A percentile compares a stretch with the other conserved stretches of the same genome.
Conservation (phyloP, 2,329 filamentous ascomycete genomes). For the Amylocarpus encephaloides region DNA sequence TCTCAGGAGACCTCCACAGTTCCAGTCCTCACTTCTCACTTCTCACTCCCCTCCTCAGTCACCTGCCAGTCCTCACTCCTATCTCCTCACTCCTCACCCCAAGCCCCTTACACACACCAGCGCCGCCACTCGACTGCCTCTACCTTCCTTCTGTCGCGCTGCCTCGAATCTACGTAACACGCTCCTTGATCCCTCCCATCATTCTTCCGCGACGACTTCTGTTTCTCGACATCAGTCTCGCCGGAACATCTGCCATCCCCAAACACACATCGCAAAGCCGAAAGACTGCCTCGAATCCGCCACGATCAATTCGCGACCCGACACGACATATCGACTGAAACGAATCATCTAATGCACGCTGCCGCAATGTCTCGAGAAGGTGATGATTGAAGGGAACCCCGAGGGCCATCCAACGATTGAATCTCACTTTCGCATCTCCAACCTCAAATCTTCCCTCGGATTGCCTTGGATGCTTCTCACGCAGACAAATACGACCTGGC, state of each 20-base stretch:
- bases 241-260: neutral
- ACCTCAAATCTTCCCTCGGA: neutral
- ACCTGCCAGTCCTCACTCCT: neutral
- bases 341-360: neutral
- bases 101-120: neutral
- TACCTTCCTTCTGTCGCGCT: neutral
- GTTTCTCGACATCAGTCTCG: neutral
- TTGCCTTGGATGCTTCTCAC: slow-evolving; percentile 30
- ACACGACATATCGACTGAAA: neutral
- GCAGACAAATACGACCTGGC: slow-evolving; percentile 31
- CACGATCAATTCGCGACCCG: neutral
- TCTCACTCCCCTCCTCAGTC: neutral
- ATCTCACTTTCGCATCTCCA: neutral
- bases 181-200: too few species aligned
- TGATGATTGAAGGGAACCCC: neutral
- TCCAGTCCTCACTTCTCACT: neutral
- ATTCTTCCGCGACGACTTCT: too few species aligned
- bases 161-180: neutral
- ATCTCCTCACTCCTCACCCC: neutral
- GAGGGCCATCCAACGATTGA: neutral
- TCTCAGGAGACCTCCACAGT: neutral
- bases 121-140: neutral
- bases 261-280: neutral
- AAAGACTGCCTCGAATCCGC: neutral
- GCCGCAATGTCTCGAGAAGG: neutral